Evolutionary conservation across 129 eudicot genomes (phyloP).

Genomic region (Helianthus annuus): DNA sequence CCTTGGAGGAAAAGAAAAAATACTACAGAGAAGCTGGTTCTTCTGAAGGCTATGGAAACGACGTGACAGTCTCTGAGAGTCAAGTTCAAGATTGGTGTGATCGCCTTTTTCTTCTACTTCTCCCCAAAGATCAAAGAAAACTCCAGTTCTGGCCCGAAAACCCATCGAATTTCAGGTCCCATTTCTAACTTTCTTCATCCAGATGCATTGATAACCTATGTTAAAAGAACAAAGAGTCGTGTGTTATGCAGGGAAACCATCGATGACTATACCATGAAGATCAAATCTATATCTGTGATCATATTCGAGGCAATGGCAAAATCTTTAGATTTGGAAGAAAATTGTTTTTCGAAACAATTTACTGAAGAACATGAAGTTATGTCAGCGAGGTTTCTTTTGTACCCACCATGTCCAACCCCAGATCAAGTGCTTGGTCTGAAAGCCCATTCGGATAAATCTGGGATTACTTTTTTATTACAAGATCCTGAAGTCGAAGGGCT

Average conservation of each 20-base stretch:
- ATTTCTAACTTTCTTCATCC: not conserved
- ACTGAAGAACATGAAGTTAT: constrained; percentile 39
- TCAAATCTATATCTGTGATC: constrained; percentile 33
- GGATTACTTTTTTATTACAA: constrained; percentile 48
- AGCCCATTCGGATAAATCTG: constrained; percentile 67
- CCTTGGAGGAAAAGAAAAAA: constrained; percentile 65
- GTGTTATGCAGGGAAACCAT: constrained; percentile 43
- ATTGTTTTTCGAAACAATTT: constrained; percentile 47
- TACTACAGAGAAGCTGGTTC: constrained; percentile 47
- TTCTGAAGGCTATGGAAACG: constrained; percentile 69
- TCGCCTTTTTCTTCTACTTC: constrained; percentile 49
- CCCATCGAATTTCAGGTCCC: constrained; percentile 52
- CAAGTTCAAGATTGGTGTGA: constrained; percentile 80
- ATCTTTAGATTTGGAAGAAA: constrained; percentile 48
- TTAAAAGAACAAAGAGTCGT: not conserved
- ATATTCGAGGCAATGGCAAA: constrained; percentile 52
- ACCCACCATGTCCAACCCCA: constrained; percentile 57
- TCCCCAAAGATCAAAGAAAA: constrained; percentile 47
- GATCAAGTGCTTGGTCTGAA: constrained; percentile 58
- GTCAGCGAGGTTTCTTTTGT: constrained; percentile 51
- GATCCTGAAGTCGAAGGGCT: constrained; percentile 52
- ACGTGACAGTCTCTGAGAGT: constrained; percentile 45
- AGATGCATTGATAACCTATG: not conserved
- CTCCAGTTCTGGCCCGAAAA: constrained; percentile 52
- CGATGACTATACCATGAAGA: constrained; percentile 43